Evolutionary conservation across 2,329 filamentous ascomycete species (phyloP), one percentile per base, ranked within the genome.

Genomic region (Colletotrichum brevisporum): DNA sequence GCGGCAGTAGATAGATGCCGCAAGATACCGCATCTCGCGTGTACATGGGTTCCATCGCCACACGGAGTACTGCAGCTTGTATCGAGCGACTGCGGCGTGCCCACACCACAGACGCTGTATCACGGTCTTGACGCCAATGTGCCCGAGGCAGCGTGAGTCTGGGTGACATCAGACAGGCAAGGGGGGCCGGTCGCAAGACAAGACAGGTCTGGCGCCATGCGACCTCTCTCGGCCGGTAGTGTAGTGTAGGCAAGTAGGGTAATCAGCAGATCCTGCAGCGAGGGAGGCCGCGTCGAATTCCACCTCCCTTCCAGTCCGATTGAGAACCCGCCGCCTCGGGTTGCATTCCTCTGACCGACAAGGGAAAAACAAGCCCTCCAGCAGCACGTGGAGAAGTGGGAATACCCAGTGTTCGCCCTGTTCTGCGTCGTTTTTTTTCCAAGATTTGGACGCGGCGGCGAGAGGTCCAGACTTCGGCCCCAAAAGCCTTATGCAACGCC

Each of bases 321-420:
- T 43, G 16, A 60, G 16, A 60, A 66, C 15, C 55, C 55, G 43
- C 55, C 43, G 43, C 26, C 45, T 51, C 43, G 66, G 62, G 54
- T 60, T 69, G 36, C 66, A 52, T 66, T 55, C 43, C 55, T 55
- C 36, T 15, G 55, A 18, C 27, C 48, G 50, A 27, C 48, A 43
- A 39, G 54, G 43, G 54, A 36, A 57, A 13, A 66, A 69, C 55
- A 69, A 60, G 61, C 61, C 27, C 63, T 13, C 51, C 18, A 27
- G 58, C 16, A 18, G 60, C 64, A 56, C 64, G 64, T 63, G 64
- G 64, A 31, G 64, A 63, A 26, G 18, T 39, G 45, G 53, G 16
- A 64, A 26, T 58, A 10, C n/a, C n/a, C 47, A 47, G 52, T 26
- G 31, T 43, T 13, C 21, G 53, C 53, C 47, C 50, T 54, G 48